phyloP scores from a whole-genome alignment of 257 asterid genomes.

The Capsicum pubescens region DNA sequence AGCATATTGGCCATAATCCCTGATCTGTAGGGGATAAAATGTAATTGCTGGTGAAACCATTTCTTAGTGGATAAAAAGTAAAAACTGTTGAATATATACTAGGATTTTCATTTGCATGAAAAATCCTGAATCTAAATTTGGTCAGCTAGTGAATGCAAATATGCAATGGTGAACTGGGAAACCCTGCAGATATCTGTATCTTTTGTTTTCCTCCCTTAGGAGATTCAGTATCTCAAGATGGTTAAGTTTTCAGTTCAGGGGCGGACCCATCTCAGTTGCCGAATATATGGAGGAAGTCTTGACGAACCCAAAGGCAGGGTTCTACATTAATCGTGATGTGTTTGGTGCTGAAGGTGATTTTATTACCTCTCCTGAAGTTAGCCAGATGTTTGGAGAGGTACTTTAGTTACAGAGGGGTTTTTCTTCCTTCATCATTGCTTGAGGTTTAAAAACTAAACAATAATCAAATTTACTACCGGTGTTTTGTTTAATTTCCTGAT shows the following conservation, averaged over 20 bases:
- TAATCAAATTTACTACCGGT: neutral
- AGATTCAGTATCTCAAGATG: neutral
- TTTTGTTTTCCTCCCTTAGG: neutral
- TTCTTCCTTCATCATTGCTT: neutral
- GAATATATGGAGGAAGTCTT: slow-evolving; percentile 98
- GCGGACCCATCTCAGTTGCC: slow-evolving; percentile 94
- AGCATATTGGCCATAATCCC: neutral
- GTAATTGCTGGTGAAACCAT: neutral
- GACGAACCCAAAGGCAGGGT: slow-evolving; percentile 90
- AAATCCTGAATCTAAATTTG: neutral
- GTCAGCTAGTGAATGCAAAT: slow-evolving; percentile 2
- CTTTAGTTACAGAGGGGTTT: neutral
- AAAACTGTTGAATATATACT: neutral
- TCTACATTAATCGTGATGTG: slow-evolving; percentile 90
- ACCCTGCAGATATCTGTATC: neutral
- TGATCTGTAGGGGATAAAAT: neutral
- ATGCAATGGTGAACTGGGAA: neutral
- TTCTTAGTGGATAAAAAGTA: neutral
- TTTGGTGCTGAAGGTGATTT: slow-evolving; percentile 94
- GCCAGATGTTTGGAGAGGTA: slow-evolving; percentile 99
- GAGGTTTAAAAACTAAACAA: neutral
- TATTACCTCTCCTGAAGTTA: slow-evolving; percentile 97
- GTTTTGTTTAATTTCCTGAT: slow-evolving; percentile 25
- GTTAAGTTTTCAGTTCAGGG: slow-evolving; percentile 71
- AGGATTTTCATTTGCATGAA: neutral